Base-by-base conservation (phyloP, 2,329 filamentous ascomycete genomes). In the Calonectria honghensis region DNA sequence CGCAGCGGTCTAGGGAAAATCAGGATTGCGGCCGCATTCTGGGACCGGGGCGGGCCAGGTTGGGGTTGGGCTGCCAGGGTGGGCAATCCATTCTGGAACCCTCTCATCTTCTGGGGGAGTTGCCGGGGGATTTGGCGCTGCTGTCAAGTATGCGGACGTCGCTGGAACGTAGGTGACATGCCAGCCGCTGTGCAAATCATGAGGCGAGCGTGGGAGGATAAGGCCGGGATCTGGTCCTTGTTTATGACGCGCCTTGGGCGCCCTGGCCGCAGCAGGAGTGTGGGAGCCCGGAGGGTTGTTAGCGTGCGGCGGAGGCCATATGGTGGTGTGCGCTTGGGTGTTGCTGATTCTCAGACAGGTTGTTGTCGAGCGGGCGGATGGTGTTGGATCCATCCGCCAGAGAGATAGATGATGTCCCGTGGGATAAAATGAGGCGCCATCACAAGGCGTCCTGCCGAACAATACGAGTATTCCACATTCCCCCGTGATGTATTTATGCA, bases 81-180 rank as follows among this genome's bases (percentile, higher is more conserved):
- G 57, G 35, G 35, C 57, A 63, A 63, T 63, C 57, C 57, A 41
- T 63, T 63, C 57, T 63, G 57, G 57, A 63, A 63, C 57, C 57
- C 57, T 63, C 57, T 63, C 57, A 63, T 63, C 57, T 63, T 63
- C 57, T 63, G 57, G 57, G 57, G 57, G 57, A 63, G 57, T 39
- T 66, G 39, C 65, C 14, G 65, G 69, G n/a, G 37, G 18, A 41
- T 66, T 52, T 52, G 39, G 27, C 41, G 35, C 20, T 16, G 61
- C 27, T 70, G 68, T 63, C 64, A 52, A 51, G 72, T 70, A 73
- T 73, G 72, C 20, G 65, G 67, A 48, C 48, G 51, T 31, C 24
- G 65, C 51, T 70, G 72, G 72, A 70, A 70, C 72, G 72, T 39
- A 68, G 70, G 37, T 70, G 67, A 63, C 72, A 70, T 73, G 67